Evolutionary conservation across 306 rosid species (phyloP), one percentile per base, ranked within the genome.

Genomic region (Acacia crassicarpa): DNA sequence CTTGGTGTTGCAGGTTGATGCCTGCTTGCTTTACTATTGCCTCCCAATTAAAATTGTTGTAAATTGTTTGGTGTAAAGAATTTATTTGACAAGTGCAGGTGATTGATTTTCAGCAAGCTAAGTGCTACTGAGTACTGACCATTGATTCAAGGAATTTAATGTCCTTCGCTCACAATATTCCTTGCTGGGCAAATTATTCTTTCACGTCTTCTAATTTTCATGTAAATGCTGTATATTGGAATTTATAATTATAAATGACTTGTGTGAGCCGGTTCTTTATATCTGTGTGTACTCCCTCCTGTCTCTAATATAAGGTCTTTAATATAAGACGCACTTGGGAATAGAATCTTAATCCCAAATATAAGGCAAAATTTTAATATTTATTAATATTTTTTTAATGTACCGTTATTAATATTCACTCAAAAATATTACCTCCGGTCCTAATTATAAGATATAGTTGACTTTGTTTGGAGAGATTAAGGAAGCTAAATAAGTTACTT

Each of bases 161-260:
- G 86, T 78, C 87, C 76, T 83, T 87, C 82, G 78, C 80, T 78
- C 84, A 77, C 84, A 81, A 78, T 66, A 80, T 79, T 78, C 84
- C 86, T 81, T 81, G 85, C 75, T 75, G 68, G 87, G 84, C 86
- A 83, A 83, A 83, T 80, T 80, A 86, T 87, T 89, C 83, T 83
- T 89, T 85, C 72, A 80, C 75, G 84, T 83, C 88, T 85, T 83
- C 88, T 86, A 83, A 78, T 85, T 83, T 83, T 82, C 83, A 27
- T 94, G 98, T 94, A 92, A 85, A 94, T 91, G 83, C 68, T 94
- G 98, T 92, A 92, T 82, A 94, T 92, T 85, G 83, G 83, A 86
- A 87, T 86, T 86, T 84, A 78, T 76, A 72, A 79, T 85, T 84
- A 79, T 85, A 83, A 81, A 75, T 88, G 62, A 90, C 91, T 85